A percentile compares a stretch with the other conserved stretches of the same genome.
Evolutionary conservation across 2,329 filamentous ascomycete genomes (phyloP).

Genomic region (Fulvia fulva): DNA sequence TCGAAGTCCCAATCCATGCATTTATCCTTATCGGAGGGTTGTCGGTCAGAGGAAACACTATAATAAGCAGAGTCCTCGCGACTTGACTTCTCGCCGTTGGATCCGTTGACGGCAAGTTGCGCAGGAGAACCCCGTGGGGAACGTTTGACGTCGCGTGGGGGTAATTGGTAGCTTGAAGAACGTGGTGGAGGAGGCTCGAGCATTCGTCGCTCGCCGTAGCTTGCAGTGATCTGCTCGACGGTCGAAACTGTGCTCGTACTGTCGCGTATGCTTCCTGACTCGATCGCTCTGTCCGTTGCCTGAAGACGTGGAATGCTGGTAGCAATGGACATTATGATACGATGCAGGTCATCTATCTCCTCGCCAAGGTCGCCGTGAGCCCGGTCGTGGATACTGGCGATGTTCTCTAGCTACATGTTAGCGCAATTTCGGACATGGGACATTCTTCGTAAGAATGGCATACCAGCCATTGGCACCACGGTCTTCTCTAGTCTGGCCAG

Average conservation of each 20-base stretch:
- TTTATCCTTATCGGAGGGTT: conserved; percentile 1
- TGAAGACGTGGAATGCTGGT: conserved; percentile 22
- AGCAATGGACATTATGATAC: conserved; percentile 26
- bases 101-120: conserved; percentile 4
- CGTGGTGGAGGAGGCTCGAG: conserved; percentile 11
- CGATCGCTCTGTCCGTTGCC: conserved; percentile 12
- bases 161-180: conserved; percentile 6
- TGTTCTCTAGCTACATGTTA: conserved; percentile 17
- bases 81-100: conserved; percentile 3
- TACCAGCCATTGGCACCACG: conserved; percentile 31
- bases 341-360: conserved; percentile 31
- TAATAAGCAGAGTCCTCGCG: conserved; percentile 25
- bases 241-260: conserved; percentile 20
- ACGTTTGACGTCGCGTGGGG: conserved; percentile 11
- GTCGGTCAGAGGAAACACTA: conserved; percentile 3
- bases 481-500: conserved; percentile 31
- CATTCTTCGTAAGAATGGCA: neutral
- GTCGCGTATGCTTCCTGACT: conserved; percentile 9
- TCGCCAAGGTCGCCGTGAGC: conserved; percentile 25
- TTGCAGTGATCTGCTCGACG: conserved; percentile 8
- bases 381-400: conserved; percentile 30
- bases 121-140: neutral
- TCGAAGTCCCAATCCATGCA: conserved; percentile 25
- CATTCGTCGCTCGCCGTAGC: neutral
- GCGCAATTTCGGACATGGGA: neutral